phyloP scores from a whole-genome alignment of 768 basidiomycete genomes.

The Leccinum barrowsii region DNA sequence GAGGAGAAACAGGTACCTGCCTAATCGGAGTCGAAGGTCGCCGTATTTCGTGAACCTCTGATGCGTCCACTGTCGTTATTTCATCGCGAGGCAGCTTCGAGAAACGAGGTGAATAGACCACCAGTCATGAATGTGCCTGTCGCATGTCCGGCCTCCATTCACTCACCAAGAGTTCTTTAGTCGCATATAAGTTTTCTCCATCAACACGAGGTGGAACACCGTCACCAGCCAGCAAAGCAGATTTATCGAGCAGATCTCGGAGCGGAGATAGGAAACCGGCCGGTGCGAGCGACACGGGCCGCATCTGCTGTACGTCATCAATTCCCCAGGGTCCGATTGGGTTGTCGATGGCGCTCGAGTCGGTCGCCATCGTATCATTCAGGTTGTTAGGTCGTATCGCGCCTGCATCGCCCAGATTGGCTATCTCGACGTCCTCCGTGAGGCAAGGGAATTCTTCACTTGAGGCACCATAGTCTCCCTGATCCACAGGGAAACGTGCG shows the following conservation, averaged over 20 bases:
- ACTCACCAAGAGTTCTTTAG: conserved; percentile 18
- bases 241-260: conserved; percentile 4
- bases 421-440: conserved; percentile 6
- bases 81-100: conserved; percentile 9
- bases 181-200: conserved; percentile 8
- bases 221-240: conserved; percentile 7
- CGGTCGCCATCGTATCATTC: neutral
- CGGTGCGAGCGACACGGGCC: conserved; percentile 17
- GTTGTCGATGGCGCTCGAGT: neutral
- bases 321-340: conserved; percentile 6
- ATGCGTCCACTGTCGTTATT: neutral
- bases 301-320: conserved; percentile 12
- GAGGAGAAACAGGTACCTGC: conserved; percentile 16
- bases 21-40: conserved; percentile 22
- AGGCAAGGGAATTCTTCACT: conserved; percentile 10
- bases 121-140: conserved; percentile 3
- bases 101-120: neutral
- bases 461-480: conserved; percentile 4
- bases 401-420: conserved; percentile 4
- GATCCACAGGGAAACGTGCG: conserved; percentile 12
- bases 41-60: neutral
- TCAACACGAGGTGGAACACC: conserved; percentile 14
- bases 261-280: conserved; percentile 31
- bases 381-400: conserved; percentile 9
- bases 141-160: neutral